Evolutionary conservation across 495 filamentous ascomycete species (phyloP), one percentile per base, ranked within the genome.

Genomic region (Oidiodendron maius): DNA sequence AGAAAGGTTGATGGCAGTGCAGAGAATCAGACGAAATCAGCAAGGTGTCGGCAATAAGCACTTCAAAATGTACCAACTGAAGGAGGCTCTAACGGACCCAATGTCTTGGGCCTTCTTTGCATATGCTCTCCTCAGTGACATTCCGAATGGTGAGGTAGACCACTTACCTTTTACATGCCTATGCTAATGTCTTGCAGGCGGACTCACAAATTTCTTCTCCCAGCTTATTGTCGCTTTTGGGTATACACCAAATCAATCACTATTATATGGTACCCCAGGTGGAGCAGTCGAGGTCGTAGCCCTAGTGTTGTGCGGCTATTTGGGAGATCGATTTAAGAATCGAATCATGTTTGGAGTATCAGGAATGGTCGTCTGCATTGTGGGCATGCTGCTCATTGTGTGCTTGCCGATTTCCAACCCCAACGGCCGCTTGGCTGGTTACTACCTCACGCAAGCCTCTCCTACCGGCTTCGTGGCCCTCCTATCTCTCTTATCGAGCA

Each of bases 131-230:
- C 64, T 78, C 12, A 56, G 61, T 36, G 74, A 74, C 51, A 66
- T 75, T 37, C 70, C 72, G 3, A 77, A 78, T 50, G 74, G 74
- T 40, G 36, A 32, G 54, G 40, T 12, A 24, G 53, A 68, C 48
- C 57, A 65, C 45, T 73, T 71, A 39, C 75, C 35, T 40, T 15
- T 32, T 40, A n/a, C n/a, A 1, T 6, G n/a, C 6, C n/a, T 21
- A 9, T 23, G 24, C 41, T 45, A 30, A 41, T 40, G 8, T 2
- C 30, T 13, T 22, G 9, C 20, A 57, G 54, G 54, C n/a, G 54
- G 54, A 11, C 72, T 89, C 39, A 75, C 67, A 23, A 88, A 86
- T 50, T 89, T 87, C 63, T 87, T 87, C 65, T 81, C 71, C 42
- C 82, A 85, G 61, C 71, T 81, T 17, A 80, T 81, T 52, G 71